A percentile compares a stretch with the other conserved stretches of the same genome.
Conservation (phyloP, 1,139 yeast species). For the Yamadazyma sp. region DNA sequence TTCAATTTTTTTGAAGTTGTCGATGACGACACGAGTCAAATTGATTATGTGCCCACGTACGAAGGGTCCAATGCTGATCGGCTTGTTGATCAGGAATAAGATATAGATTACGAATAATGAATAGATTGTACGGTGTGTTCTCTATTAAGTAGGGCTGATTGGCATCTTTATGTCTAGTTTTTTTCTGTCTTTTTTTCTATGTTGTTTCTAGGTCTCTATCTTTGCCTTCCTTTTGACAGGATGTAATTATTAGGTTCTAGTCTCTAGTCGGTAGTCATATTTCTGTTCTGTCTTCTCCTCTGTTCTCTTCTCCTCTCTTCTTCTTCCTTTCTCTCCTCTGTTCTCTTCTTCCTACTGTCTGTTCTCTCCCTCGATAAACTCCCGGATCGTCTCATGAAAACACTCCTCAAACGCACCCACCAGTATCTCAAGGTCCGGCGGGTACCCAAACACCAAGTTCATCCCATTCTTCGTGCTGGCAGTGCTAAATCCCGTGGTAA, state of each 20-base stretch:
- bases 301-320: no score
- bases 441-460: conserved; percentile 16
- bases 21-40: conserved; percentile 23
- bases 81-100: conserved; percentile 12
- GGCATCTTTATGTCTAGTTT: not conserved
- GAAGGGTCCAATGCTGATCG: conserved; percentile 30
- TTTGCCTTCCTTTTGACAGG: no score
- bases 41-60: conserved; percentile 42
- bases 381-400: not conserved
- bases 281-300: no score
- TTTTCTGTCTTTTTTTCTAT: no score
- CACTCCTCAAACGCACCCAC: not conserved
- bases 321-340: no score
- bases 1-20: conserved; percentile 8
- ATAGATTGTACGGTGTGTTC: no score
- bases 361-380: no score
- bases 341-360: no score
- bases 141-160: no score
- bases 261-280: no score
- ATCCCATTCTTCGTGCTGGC: conserved; percentile 23
- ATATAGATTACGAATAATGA: conserved; percentile 1
- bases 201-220: no score
- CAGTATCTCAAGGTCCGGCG: not conserved
- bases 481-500: conserved; percentile 21
- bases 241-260: no score